Evolutionary conservation across 495 filamentous ascomycete genomes (phyloP).

Genomic region (Neurospora sp.): DNA sequence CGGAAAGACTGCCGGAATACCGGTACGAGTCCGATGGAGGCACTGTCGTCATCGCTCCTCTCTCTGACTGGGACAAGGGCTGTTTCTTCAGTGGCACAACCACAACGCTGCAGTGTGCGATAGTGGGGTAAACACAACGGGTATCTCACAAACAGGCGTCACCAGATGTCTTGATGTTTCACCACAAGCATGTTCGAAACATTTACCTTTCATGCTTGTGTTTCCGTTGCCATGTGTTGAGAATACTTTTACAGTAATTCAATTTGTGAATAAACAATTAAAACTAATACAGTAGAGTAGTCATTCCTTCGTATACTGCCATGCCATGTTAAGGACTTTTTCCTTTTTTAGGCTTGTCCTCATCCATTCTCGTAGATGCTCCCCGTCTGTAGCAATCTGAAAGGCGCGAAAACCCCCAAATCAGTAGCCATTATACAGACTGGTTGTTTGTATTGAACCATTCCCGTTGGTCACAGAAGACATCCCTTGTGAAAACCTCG

Average conservation of each 20-base stretch:
- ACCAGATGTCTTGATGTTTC: not conserved
- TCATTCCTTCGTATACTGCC: not conserved
- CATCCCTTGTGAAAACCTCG: not conserved
- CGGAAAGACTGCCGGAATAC: not conserved
- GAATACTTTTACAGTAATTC: not conserved
- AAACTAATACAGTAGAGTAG: not conserved
- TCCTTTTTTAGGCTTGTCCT: not conserved
- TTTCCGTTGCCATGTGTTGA: not conserved
- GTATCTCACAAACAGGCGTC: too few relatives aligned
- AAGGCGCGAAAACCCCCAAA: not conserved
- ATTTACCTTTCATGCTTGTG: not conserved
- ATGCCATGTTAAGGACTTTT: not conserved
- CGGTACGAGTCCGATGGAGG: not conserved
- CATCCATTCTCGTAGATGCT: not conserved
- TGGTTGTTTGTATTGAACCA: not conserved
- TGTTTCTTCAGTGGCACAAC: not conserved
- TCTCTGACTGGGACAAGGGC: not conserved
- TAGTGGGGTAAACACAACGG: not conserved
- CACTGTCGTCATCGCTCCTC: not conserved
- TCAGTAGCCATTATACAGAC: not conserved
- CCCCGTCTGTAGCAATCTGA: not conserved
- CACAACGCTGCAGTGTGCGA: not conserved
- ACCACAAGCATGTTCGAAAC: not conserved
- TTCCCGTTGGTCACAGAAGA: not conserved
- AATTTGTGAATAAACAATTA: not conserved